Percentiles rank a stretch among this genome's conserved stretches.
phyloP scores from a whole-genome alignment of 805 yeast genomes.

The Pichia kluyveri region DNA sequence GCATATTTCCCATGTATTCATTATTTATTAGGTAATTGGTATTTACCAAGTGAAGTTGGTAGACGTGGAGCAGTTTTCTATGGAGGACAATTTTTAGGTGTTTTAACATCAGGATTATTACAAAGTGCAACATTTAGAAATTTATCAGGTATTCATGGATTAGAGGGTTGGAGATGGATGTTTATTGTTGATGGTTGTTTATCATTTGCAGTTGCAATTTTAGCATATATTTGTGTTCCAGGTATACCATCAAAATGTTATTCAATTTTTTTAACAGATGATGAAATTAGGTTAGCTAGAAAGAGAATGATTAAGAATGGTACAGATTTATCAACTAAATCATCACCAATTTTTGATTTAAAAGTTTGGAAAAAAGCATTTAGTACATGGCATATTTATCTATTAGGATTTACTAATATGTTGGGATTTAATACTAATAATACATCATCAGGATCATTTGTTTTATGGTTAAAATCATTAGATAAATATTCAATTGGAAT shows the following conservation, averaged over 20 bases:
- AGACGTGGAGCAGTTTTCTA: slow-evolving; percentile 59
- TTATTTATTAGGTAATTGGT: slow-evolving; percentile 50
- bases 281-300: slow-evolving; percentile 46
- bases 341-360: slow-evolving; percentile 29
- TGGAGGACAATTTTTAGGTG: slow-evolving; percentile 53
- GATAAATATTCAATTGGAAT: slow-evolving; percentile 33
- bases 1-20: slow-evolving; percentile 58
- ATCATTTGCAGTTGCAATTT: slow-evolving; percentile 17
- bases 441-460: slow-evolving; percentile 45
- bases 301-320: slow-evolving; percentile 30
- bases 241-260: slow-evolving; percentile 57
- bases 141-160: slow-evolving; percentile 18
- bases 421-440: slow-evolving; percentile 58
- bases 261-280: slow-evolving; percentile 44
- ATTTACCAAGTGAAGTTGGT: slow-evolving; percentile 45
- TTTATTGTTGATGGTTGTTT: slow-evolving; percentile 43
- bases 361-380: slow-evolving; percentile 45
- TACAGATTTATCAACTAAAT: slow-evolving; percentile 18
- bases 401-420: slow-evolving; percentile 43
- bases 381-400: slow-evolving; percentile 52
- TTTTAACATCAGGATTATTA: slow-evolving; percentile 47
- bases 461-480: slow-evolving; percentile 53
- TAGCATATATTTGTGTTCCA: slow-evolving; percentile 35
- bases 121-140: slow-evolving; percentile 31
- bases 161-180: slow-evolving; percentile 47